Evolutionary conservation across 225 moss, liverwort and hornwort genomes (phyloP).

Genomic region (Anthoceros angustus): DNA sequence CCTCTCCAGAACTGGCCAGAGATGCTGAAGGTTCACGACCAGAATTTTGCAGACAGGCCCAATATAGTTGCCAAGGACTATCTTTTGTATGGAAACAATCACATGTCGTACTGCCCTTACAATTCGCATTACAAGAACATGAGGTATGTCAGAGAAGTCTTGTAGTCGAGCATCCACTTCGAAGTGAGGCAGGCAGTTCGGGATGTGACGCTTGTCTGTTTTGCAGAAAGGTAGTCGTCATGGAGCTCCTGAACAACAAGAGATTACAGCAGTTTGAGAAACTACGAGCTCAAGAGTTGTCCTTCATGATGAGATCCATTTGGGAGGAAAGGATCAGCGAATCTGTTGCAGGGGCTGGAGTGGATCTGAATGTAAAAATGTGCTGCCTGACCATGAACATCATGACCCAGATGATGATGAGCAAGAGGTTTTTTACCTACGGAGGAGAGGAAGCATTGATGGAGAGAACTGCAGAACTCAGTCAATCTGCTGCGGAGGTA

Average conservation of each 20-base stretch:
- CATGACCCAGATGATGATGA: background rate
- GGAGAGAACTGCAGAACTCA: background rate
- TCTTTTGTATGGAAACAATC: background rate
- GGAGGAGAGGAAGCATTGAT: background rate
- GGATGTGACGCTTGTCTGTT: background rate
- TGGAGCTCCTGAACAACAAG: background rate
- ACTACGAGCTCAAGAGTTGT: background rate
- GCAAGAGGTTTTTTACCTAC: background rate
- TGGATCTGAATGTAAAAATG: background rate
- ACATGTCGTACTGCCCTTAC: background rate
- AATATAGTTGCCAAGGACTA: background rate
- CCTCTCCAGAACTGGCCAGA: constrained; percentile 8
- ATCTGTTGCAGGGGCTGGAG: background rate
- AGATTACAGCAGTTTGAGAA: background rate
- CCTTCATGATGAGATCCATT: background rate
- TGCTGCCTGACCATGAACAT: background rate
- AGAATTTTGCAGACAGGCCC: background rate
- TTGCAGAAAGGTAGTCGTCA: background rate
- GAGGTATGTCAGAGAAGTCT: background rate
- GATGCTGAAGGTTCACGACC: constrained; percentile 8
- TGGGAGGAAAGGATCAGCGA: background rate
- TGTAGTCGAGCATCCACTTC: background rate
- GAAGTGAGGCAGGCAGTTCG: background rate
- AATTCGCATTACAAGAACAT: background rate
- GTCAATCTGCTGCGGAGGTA: background rate